Percentiles rank a stretch among this genome's conserved stretches.
Evolutionary conservation across 495 filamentous ascomycete species (phyloP).

Genomic region (Lophium mytilinum): DNA sequence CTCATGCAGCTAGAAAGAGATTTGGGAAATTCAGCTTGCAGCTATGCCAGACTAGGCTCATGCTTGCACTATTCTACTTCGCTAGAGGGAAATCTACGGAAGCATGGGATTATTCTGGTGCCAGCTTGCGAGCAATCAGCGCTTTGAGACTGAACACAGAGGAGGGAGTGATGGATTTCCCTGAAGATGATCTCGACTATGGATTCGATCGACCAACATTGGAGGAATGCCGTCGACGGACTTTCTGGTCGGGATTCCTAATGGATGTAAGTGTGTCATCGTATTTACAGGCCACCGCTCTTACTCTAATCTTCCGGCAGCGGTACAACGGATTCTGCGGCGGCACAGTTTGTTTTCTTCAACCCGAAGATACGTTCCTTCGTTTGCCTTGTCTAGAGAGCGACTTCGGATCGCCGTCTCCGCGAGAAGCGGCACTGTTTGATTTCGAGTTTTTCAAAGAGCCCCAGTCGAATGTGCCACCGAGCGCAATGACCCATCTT

Average conservation of each 20-base stretch:
- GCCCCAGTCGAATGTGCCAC: slow-evolving; percentile 2
- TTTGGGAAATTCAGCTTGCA: slow-evolving; percentile 47
- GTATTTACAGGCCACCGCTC: slow-evolving; percentile 13
- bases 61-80: slow-evolving; percentile 59
- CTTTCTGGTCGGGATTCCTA: slow-evolving; percentile 59
- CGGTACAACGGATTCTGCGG: slow-evolving; percentile 52
- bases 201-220: slow-evolving; percentile 49
- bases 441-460: slow-evolving; percentile 38
- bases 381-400: slow-evolving; percentile 52
- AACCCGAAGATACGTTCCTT: slow-evolving; percentile 51
- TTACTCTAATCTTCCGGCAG: slow-evolving; percentile 28
- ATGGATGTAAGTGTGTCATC: slow-evolving; percentile 45
- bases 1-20: slow-evolving; percentile 47
- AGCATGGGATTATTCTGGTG: slow-evolving; percentile 53
- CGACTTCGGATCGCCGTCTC: slow-evolving; percentile 47
- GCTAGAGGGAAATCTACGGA: slow-evolving; percentile 45
- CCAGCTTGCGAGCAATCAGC: slow-evolving; percentile 49
- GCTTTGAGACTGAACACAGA: slow-evolving; percentile 55
- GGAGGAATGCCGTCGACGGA: slow-evolving; percentile 57
- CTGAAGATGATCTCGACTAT: slow-evolving; percentile 42
- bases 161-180: slow-evolving; percentile 41
- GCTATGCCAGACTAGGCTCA: slow-evolving; percentile 52
- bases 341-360: slow-evolving; percentile 38
- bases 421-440: slow-evolving; percentile 46
- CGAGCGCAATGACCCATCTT: slow-evolving; percentile 53